Conservation (phyloP, 768 basidiomycete genomes). For the Lepiota brunneoincarnata region DNA sequence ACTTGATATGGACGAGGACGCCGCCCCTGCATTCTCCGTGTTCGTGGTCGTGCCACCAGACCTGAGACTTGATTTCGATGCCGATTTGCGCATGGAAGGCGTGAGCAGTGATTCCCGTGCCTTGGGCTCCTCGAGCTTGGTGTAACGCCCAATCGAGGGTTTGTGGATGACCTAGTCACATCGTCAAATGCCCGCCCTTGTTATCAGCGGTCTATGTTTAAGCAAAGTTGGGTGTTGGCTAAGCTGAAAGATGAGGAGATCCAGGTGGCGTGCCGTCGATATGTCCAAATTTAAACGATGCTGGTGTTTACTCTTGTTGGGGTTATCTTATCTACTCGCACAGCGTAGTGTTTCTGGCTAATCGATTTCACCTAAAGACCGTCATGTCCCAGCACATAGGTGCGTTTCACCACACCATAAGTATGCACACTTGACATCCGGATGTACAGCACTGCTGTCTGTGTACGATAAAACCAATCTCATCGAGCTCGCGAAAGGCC, state of each 20-base stretch:
- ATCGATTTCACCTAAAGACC: too few relatives aligned
- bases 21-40: background rate
- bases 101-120: constrained; percentile 85
- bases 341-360: too few relatives aligned
- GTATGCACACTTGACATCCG: background rate
- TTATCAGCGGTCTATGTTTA: too few relatives aligned
- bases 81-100: constrained; percentile 58
- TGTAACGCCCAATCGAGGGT: constrained; percentile 86
- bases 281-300: too few relatives aligned
- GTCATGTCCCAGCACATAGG: constrained; percentile 10
- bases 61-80: constrained; percentile 51
- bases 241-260: too few relatives aligned
- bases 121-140: constrained; percentile 82
- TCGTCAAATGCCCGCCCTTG: too few relatives aligned
- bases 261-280: too few relatives aligned
- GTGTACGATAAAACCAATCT: constrained; percentile 96
- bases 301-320: too few relatives aligned
- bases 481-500: constrained; percentile 83
- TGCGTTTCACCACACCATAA: background rate
- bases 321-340: too few relatives aligned
- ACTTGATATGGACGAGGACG: constrained; percentile 23
- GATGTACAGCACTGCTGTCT: constrained; percentile 75
- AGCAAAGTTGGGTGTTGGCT: too few relatives aligned
- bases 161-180: constrained; percentile 57
- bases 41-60: constrained; percentile 6